phyloP scores from a whole-genome alignment of 345 rosid genomes.

The Iberis pinnata region DNA sequence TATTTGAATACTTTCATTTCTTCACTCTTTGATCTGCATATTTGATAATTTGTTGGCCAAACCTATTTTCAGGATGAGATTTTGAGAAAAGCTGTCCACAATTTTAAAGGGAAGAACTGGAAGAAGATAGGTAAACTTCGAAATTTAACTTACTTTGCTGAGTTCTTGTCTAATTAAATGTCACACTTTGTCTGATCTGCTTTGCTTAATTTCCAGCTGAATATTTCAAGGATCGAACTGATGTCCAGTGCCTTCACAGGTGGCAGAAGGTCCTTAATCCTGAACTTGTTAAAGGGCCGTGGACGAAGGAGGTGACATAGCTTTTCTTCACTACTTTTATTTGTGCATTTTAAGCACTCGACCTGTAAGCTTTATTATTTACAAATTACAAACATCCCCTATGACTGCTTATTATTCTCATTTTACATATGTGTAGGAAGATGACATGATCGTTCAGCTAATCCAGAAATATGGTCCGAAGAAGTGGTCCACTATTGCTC shows the following conservation, averaged over 20 bases:
- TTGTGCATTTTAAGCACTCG: constrained; percentile 4
- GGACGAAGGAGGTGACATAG: constrained; percentile 90
- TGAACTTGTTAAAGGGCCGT: constrained; percentile 97
- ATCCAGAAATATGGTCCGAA: constrained; percentile 86
- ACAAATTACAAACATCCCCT: no score
- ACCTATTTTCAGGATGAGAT: constrained; percentile 70
- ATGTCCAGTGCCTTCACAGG: constrained; percentile 98
- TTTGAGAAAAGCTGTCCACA: constrained; percentile 83
- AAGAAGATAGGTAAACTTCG: constrained; percentile 77
- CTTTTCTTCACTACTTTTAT: constrained; percentile 4
- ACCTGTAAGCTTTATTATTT: background rate
- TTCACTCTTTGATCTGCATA: background rate
- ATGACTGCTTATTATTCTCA: constrained; percentile 14
- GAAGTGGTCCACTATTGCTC: constrained; percentile 98
- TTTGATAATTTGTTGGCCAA: constrained; percentile 2
- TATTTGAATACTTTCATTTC: background rate
- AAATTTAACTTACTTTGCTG: background rate
- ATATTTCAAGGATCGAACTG: constrained; percentile 97
- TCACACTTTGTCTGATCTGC: constrained; percentile 28
- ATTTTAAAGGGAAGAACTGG: constrained; percentile 98
- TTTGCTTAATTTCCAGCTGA: constrained; percentile 59
- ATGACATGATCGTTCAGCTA: constrained; percentile 72
- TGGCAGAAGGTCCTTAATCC: constrained; percentile 99
- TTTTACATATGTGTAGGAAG: constrained; percentile 55
- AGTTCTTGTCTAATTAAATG: constrained; percentile 2